Percentiles rank a stretch among this genome's conserved stretches.
Conservation (phyloP, 2,329 filamentous ascomycete genomes). For the Immersiporthe knoxdaviesiana region DNA sequence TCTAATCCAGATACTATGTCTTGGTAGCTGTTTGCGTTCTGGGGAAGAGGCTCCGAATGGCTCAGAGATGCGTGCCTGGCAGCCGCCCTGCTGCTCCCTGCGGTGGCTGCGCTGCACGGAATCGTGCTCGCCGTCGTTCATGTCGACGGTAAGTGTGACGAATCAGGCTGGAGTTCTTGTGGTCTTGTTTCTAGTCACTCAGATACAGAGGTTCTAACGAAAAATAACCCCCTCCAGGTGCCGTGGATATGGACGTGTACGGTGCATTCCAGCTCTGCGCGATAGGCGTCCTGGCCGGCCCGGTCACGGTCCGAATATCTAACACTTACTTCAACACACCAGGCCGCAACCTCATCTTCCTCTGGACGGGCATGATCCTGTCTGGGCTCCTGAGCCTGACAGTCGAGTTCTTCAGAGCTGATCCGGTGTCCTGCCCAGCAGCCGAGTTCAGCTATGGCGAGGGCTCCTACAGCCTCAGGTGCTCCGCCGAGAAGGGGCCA, state of each 20-base stretch:
- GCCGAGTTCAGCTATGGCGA: constrained; percentile 49
- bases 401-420: constrained; percentile 65
- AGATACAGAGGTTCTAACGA: background rate
- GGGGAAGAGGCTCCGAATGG: constrained; percentile 64
- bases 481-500: constrained; percentile 50
- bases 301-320: constrained; percentile 63
- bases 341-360: constrained; percentile 67
- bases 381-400: constrained; percentile 63
- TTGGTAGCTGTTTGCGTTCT: constrained; percentile 66
- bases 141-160: constrained; percentile 53
- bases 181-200: background rate
- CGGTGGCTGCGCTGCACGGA: constrained; percentile 65
- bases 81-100: constrained; percentile 64
- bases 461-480: constrained; percentile 51
- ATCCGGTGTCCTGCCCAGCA: constrained; percentile 46
- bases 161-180: background rate
- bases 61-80: constrained; percentile 66
- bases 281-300: constrained; percentile 67
- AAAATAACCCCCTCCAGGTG: constrained; percentile 53
- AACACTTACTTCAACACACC: constrained; percentile 66
- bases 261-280: constrained; percentile 70
- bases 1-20: constrained; percentile 60
- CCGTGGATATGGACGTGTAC: constrained; percentile 70
- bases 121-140: constrained; percentile 65
- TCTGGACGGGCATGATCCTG: constrained; percentile 66